A percentile compares a stretch with the other conserved stretches of the same genome.
Conservation (phyloP, 805 yeast genomes). For the Diddensiella transvaalensis region DNA sequence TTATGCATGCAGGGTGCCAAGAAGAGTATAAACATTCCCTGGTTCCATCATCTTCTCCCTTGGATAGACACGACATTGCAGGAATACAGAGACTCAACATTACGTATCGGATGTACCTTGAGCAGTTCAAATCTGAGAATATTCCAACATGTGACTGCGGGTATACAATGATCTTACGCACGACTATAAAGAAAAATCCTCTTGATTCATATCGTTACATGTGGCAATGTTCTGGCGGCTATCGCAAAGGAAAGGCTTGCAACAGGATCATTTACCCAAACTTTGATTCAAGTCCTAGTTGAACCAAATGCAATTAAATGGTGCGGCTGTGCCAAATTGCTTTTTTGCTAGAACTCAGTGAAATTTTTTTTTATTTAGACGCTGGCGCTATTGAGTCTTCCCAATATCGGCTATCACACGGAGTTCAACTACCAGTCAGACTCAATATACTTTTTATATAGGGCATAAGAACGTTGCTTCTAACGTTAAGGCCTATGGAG, state of each 20-base stretch:
- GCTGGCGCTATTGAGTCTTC: too few relatives aligned
- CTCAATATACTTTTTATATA: too few relatives aligned
- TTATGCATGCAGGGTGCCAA: constrained; percentile 80
- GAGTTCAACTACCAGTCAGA: too few relatives aligned
- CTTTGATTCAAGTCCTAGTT: constrained; percentile 2
- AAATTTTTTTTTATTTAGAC: neutral
- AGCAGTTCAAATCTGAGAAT: constrained; percentile 36
- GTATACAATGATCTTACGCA: constrained; percentile 50
- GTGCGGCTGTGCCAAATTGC: too few relatives aligned
- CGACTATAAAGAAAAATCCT: constrained; percentile 46
- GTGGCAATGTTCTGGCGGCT: constrained; percentile 57
- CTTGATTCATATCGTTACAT: constrained; percentile 48
- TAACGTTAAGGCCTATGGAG: too few relatives aligned
- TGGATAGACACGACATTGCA: constrained; percentile 46
- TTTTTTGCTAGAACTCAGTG: neutral
- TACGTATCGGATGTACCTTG: constrained; percentile 58
- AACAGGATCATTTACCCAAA: constrained; percentile 18
- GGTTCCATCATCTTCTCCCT: constrained; percentile 39
- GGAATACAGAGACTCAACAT: constrained; percentile 56
- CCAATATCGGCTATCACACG: too few relatives aligned
- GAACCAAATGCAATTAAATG: too few relatives aligned
- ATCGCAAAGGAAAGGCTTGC: constrained; percentile 26
- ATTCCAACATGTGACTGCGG: constrained; percentile 43
- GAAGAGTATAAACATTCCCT: constrained; percentile 70
- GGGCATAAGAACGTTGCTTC: too few relatives aligned